Percentiles rank a stretch among this genome's conserved stretches.
These are phyloP conservation scores for Colletotrichum zoysiae DNA, from an alignment of 2,329 filamentous ascomycete genomes.

Conservation along the genomic window DNA sequence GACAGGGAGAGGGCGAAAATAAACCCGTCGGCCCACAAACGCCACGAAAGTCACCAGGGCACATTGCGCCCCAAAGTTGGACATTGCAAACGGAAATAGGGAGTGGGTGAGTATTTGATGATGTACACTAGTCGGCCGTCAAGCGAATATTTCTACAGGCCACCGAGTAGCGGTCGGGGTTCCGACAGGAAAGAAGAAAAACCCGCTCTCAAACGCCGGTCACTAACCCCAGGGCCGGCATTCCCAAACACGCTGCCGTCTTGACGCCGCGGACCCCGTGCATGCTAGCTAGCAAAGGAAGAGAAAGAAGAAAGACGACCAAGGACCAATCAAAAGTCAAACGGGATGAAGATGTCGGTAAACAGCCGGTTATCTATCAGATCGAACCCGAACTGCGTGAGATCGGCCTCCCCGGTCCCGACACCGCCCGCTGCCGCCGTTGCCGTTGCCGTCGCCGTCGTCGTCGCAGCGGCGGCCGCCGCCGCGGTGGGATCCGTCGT, in stretches of 20 bases:
- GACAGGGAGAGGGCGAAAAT: too few species aligned
- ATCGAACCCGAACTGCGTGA: slow-evolving; percentile 33
- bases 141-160: neutral
- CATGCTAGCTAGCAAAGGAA: neutral
- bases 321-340: slow-evolving; percentile 31
- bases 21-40: too few species aligned
- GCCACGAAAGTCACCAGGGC: too few species aligned
- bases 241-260: too few species aligned
- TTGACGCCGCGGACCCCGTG: neutral
- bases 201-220: neutral
- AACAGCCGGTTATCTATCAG: slow-evolving; percentile 39
- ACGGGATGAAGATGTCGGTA: slow-evolving; percentile 35
- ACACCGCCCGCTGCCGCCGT: neutral
- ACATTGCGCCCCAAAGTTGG: too few species aligned
- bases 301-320: too few species aligned
- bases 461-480: neutral
- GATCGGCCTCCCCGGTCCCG: slow-evolving; percentile 31
- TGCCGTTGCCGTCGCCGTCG: neutral
- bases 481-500: neutral
- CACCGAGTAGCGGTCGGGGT: neutral
- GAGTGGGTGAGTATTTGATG: neutral
- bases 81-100: neutral
- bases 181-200: too few species aligned
- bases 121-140: neutral
- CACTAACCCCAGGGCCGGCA: too few species aligned